phyloP scores from a whole-genome alignment of 768 basidiomycete species.

The Floccularia luteovirens region DNA sequence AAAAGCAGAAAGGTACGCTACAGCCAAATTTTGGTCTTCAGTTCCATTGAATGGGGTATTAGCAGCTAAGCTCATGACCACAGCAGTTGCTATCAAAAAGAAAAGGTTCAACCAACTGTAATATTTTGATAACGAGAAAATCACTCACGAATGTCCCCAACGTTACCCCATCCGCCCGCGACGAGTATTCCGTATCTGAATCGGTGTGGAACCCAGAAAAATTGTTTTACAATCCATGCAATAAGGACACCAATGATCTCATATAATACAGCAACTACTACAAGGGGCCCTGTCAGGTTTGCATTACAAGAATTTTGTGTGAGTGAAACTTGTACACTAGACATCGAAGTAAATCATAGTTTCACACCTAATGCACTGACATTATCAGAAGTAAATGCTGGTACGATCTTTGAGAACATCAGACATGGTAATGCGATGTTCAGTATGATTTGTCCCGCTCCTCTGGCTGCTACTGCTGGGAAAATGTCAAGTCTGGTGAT shows the following conservation, averaged over 20 bases:
- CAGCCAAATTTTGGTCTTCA: constrained; percentile 49
- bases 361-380: constrained; percentile 43
- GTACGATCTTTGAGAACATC: constrained; percentile 67
- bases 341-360: too few species aligned
- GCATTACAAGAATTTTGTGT: too few species aligned
- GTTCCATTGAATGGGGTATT: constrained; percentile 54
- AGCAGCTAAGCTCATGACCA: constrained; percentile 56
- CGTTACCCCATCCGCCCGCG: constrained; percentile 65
- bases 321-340: too few species aligned
- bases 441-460: constrained; percentile 54
- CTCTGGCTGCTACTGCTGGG: constrained; percentile 47
- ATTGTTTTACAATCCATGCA: constrained; percentile 45
- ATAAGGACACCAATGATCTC: constrained; percentile 44
- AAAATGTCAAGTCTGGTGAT: constrained; percentile 58
- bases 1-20: constrained; percentile 62
- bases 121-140: background rate
- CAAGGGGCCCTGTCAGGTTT: constrained; percentile 48
- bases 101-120: background rate
- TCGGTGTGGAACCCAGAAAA: constrained; percentile 75
- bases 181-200: constrained; percentile 66
- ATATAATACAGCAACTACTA: constrained; percentile 56
- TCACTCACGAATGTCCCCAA: constrained; percentile 60
- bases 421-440: constrained; percentile 59
- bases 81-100: constrained; percentile 44
- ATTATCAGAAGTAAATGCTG: constrained; percentile 54